phyloP scores from a whole-genome alignment of 1,139 yeast species.

The Scheffersomyces stambukii region DNA sequence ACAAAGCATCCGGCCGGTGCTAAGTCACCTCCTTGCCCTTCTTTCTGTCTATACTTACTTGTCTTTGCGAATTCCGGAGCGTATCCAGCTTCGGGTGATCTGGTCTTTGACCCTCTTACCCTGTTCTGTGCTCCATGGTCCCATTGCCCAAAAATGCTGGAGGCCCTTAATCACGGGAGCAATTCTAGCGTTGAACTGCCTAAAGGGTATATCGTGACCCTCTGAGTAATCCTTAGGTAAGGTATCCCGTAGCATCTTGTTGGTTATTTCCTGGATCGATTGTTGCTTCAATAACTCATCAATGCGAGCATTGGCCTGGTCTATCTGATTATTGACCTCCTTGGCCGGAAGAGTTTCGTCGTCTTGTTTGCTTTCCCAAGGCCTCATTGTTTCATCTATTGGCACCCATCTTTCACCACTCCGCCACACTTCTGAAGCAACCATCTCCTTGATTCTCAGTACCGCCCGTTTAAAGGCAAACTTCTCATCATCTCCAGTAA shows the following conservation, averaged over 20 bases:
- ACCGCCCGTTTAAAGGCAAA: constrained; percentile 74
- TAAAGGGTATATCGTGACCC: constrained; percentile 21
- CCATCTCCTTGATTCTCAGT: constrained; percentile 66
- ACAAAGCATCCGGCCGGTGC: too few species aligned
- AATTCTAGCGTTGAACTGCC: constrained; percentile 22
- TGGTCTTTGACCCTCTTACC: constrained; percentile 48
- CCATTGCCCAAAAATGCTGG: constrained; percentile 65
- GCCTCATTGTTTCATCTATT: constrained; percentile 47
- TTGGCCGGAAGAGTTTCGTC: too few species aligned
- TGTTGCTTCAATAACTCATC: constrained; percentile 5
- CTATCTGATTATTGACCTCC: neutral
- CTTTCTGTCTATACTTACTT: constrained; percentile 1
- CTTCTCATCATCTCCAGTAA: constrained; percentile 75
- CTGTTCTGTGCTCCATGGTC: constrained; percentile 48
- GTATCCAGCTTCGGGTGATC: constrained; percentile 38
- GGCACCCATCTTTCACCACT: constrained; percentile 50
- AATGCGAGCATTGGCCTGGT: neutral
- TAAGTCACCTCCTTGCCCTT: too few species aligned
- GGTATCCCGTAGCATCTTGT: constrained; percentile 10
- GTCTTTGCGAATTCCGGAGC: constrained; percentile 10
- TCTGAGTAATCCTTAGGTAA: constrained; percentile 25
- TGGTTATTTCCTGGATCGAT: constrained; percentile 11
- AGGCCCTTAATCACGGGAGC: constrained; percentile 47
- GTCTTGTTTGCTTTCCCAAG: too few species aligned
- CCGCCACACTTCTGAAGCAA: constrained; percentile 53